Evolutionary conservation across 768 basidiomycete species (phyloP).

Genomic region (Hemileccinum rubropunctum): DNA sequence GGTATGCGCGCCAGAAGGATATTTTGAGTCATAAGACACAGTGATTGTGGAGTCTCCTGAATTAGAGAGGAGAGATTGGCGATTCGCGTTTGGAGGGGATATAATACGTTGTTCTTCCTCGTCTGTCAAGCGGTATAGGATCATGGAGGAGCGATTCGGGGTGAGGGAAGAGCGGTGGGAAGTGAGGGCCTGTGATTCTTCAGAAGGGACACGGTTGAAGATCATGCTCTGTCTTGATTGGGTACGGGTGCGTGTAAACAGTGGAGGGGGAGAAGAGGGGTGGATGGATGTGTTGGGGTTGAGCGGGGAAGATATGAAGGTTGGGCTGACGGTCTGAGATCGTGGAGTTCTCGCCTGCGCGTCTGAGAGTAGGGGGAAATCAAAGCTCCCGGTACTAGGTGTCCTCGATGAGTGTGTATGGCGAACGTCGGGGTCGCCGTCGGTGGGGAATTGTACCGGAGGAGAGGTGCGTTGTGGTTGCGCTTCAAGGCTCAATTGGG

Average conservation of each 20-base stretch:
- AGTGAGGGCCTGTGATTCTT: slow-evolving; percentile 43
- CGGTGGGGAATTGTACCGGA: not conserved
- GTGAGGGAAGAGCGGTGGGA: slow-evolving; percentile 17
- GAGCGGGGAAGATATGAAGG: slow-evolving; percentile 51
- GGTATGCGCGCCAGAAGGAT: slow-evolving; percentile 43
- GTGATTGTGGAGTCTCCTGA: slow-evolving; percentile 51
- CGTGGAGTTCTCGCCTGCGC: slow-evolving; percentile 16
- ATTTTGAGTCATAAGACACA: slow-evolving; percentile 59
- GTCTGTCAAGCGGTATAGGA: slow-evolving; percentile 57
- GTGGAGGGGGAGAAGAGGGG: slow-evolving; percentile 6
- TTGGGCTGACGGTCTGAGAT: slow-evolving; percentile 23
- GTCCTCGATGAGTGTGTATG: slow-evolving; percentile 12
- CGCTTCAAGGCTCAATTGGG: slow-evolving; percentile 52
- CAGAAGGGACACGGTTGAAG: slow-evolving; percentile 44
- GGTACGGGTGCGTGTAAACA: slow-evolving; percentile 34
- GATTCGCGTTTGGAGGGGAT: slow-evolving; percentile 34
- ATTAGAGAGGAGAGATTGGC: slow-evolving; percentile 48
- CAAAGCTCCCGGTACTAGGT: slow-evolving; percentile 26
- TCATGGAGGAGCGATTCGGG: slow-evolving; percentile 54
- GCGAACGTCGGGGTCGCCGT: slow-evolving; percentile 8
- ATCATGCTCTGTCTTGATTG: slow-evolving; percentile 39
- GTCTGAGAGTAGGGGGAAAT: slow-evolving; percentile 31
- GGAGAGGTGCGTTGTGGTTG: slow-evolving; percentile 38
- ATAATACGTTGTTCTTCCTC: slow-evolving; percentile 34
- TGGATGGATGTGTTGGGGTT: slow-evolving; percentile 39